phyloP scores from a whole-genome alignment of 2,329 filamentous ascomycete genomes.

The Colletotrichum cuscutae region DNA sequence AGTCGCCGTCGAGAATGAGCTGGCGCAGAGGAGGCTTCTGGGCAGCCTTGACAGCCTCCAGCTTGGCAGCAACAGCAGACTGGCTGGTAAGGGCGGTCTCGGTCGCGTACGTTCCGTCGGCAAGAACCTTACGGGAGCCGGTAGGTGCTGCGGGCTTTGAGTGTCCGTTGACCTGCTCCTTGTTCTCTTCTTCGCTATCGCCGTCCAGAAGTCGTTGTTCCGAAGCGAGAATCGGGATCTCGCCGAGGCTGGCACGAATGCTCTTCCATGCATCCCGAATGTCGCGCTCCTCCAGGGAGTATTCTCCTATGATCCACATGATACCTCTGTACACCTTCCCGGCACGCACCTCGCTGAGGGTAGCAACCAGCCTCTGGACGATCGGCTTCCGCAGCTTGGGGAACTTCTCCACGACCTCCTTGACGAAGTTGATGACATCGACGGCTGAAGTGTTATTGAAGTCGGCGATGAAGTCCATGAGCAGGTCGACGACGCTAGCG shows the following conservation, averaged over 20 bases:
- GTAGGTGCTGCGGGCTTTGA: slow-evolving; percentile 80
- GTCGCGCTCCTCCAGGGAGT: slow-evolving; percentile 91
- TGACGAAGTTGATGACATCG: slow-evolving; percentile 98
- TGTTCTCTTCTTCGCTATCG: slow-evolving; percentile 72
- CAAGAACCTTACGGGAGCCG: slow-evolving; percentile 89
- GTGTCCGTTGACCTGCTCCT: slow-evolving; percentile 81
- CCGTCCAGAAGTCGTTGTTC: slow-evolving; percentile 93
- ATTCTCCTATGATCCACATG: slow-evolving; percentile 97
- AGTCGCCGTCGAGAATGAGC: slow-evolving; percentile 96
- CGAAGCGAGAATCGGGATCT: slow-evolving; percentile 95
- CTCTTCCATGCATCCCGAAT: slow-evolving; percentile 97
- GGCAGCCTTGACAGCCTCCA: slow-evolving; percentile 96
- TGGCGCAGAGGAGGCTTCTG: slow-evolving; percentile 95
- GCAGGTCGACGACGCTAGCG: slow-evolving; percentile 91
- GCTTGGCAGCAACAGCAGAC: slow-evolving; percentile 86
- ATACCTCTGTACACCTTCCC: slow-evolving; percentile 98
- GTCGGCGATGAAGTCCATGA: slow-evolving; percentile 99
- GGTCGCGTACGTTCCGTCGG: slow-evolving; percentile 97
- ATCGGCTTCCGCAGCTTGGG: slow-evolving; percentile 89
- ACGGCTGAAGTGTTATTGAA: slow-evolving; percentile 98
- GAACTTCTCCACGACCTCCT: slow-evolving; percentile 99
- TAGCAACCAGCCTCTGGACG: slow-evolving; percentile 87
- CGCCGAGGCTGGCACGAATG: slow-evolving; percentile 91
- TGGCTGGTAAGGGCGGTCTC: slow-evolving; percentile 96
- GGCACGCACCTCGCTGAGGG: slow-evolving; percentile 90